Percentiles rank a stretch among this genome's conserved stretches.
phyloP scores from a whole-genome alignment of 202 grass and related monocot species.

The Cymbopogon flexuosus region DNA sequence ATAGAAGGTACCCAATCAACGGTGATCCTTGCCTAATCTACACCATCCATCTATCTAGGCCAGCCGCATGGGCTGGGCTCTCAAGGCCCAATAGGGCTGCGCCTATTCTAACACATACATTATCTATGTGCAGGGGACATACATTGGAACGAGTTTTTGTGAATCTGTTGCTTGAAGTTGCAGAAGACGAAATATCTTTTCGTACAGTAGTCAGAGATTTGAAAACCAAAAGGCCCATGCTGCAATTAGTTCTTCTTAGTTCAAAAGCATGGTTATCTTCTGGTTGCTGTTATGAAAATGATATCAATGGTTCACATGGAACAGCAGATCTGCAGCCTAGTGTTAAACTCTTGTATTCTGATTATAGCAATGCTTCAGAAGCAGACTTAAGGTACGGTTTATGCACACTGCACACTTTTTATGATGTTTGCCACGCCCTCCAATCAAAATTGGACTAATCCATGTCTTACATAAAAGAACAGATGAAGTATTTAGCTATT shows the following conservation, averaged over 20 bases:
- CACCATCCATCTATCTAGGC: too few species aligned
- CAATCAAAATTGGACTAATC: not conserved
- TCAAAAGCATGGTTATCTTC: conserved; percentile 72
- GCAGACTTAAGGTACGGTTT: conserved; percentile 53
- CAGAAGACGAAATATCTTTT: conserved; percentile 92
- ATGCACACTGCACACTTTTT: not conserved
- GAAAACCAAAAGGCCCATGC: conserved; percentile 56
- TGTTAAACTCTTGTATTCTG: conserved; percentile 70
- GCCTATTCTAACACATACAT: too few species aligned
- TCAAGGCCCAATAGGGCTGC: too few species aligned
- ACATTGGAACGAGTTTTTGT: conserved; percentile 72
- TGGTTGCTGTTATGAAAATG: conserved; percentile 65
- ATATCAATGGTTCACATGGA: conserved; percentile 35
- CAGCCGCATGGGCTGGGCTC: too few species aligned
- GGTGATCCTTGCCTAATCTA: too few species aligned
- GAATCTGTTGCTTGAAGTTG: conserved; percentile 70
- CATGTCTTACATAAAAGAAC: not conserved
- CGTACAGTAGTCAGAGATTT: conserved; percentile 77
- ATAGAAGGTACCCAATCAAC: too few species aligned
- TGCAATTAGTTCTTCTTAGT: conserved; percentile 73
- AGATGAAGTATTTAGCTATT: not conserved
- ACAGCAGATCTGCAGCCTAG: conserved; percentile 48
- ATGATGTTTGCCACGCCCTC: not conserved
- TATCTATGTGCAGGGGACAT: conserved; percentile 54
- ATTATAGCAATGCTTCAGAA: conserved; percentile 55